Evolutionary conservation across 1,139 yeast species (phyloP), one percentile per base, ranked within the genome.

Genomic region (Kazachstania sp.): DNA sequence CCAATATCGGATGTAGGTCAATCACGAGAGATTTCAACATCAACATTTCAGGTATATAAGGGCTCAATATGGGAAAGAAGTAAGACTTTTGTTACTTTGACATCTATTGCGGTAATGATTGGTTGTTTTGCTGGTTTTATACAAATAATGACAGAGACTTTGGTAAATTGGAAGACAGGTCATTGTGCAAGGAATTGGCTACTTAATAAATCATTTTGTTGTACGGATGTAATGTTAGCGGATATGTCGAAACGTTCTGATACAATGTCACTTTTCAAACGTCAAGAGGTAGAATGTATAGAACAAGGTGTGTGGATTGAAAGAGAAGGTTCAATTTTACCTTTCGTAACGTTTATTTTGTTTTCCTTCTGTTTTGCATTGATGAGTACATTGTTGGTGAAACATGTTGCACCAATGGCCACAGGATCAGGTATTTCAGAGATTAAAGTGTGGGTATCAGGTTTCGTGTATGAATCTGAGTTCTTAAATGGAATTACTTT

Each of bases 371-470:
- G 70, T 0, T 80, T 90, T 60, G 84, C 94, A 1, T 67, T 72
- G 11, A 56, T 74, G 9, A 81, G 96, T 1, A 87, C 94, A 0
- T 64, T 73, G 13, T 63, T 87, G 41, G 96, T 94, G 42, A 73
- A 78, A 55, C 64, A 67, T 19, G 81, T 78, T 58, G 92, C 96
- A 0, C 96, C 96, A 0, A 75, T 82, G 49, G 98, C 98, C 0
- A 95, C 98, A 0, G 98, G 98, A 0, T 86, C 95, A 2, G 98
- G 98, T 0, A 94, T 94, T 43, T 84, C 97, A 4, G 99, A 94
- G 64, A 92, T 94, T 64, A 94, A 94, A 65, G 86, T 95, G 63
- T 88, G 94, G 54, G 88, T 92, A 1, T 83, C 95, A 0, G 99
- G 99, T 0, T 94, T 90, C 63, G 79, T 78, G 19, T 64, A 64